phyloP scores from a whole-genome alignment of 2,329 filamentous ascomycete species.

The Clarireedia monteithiana region DNA sequence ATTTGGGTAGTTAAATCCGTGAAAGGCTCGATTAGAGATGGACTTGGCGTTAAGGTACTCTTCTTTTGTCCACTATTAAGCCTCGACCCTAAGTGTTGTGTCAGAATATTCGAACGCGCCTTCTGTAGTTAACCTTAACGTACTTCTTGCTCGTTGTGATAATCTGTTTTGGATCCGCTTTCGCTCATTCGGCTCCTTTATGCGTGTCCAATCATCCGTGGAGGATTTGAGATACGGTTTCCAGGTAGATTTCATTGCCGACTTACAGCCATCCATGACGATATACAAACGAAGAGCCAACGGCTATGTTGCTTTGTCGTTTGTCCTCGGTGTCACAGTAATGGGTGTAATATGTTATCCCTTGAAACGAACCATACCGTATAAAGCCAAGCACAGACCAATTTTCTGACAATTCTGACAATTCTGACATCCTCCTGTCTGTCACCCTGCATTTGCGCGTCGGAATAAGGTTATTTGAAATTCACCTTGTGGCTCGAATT shows the following conservation, averaged over 20 bases:
- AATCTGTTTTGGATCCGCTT: constrained; percentile 23
- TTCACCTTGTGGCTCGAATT: no score
- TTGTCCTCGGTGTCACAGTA: background rate
- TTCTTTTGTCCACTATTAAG: constrained; percentile 8
- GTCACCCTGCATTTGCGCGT: no score
- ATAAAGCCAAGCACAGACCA: background rate
- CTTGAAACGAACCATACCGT: background rate
- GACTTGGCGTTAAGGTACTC: background rate
- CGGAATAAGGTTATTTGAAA: no score
- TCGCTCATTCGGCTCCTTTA: constrained; percentile 26
- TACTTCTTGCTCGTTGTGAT: constrained; percentile 23
- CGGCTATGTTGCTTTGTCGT: background rate
- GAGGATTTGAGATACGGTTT: constrained; percentile 14
- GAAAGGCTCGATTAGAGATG: background rate
- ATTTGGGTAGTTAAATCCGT: constrained; percentile 1
- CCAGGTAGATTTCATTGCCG: constrained; percentile 12
- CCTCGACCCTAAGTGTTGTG: constrained; percentile 9
- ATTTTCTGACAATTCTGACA: background rate
- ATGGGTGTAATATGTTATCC: background rate
- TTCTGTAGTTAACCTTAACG: background rate
- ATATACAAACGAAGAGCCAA: background rate
- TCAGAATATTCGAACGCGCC: constrained; percentile 1
- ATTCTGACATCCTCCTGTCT: background rate
- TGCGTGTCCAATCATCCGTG: constrained; percentile 29
- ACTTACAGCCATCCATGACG: no score